Evolutionary conservation across 768 basidiomycete species (phyloP), one percentile per base, ranked within the genome.

Genomic region (Kwoniella europaea): DNA sequence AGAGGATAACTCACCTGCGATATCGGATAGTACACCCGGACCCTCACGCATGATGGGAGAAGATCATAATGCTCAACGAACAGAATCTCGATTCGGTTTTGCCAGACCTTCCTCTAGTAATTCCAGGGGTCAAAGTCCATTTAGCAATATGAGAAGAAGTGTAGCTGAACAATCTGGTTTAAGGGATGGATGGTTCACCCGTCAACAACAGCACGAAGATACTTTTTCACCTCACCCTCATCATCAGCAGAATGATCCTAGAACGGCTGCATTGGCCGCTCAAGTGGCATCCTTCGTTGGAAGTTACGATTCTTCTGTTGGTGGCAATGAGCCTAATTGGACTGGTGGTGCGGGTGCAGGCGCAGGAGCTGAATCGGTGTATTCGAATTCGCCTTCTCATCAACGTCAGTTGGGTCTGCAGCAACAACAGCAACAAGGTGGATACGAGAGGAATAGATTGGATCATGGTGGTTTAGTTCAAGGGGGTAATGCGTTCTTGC

Each of bases 81-180:
- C 76, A 10, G 74, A 78, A 27, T 79, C 78, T 1, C 67, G 80
- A 20, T 81, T 81, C 65, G 80, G 77, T 43, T 81, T 81, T 69
- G 80, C 80, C 41, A 66, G 80, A 29, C 71, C 71, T 9, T 29
- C 68, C 35, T 59, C 64, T 7, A 58, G 64, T 29, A 50, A 46
- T 35, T 43, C 66, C 13, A 71, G 79, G 22, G 75, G 72, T 42
- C 79, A 78, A 44, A 74, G 71, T 43, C 79, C 79, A 9, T 80
- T 80, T 66, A 71, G 67, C 54, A 56, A 52, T 41, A 52, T 59
- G 46, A 58, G 75, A 41, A 35, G 72, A 29, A 65, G 66, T 22
- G 55, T 65, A 29, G 73, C 69, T 15, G 70, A 74, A 53, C 58
- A 68, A 42, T 53, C 55, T 56, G 56, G 65, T 50, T 27, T 70